These are phyloP conservation scores for Blastobotrys ciferrii DNA, from an alignment of 1,139 yeast species.

Conservation along the genomic window DNA sequence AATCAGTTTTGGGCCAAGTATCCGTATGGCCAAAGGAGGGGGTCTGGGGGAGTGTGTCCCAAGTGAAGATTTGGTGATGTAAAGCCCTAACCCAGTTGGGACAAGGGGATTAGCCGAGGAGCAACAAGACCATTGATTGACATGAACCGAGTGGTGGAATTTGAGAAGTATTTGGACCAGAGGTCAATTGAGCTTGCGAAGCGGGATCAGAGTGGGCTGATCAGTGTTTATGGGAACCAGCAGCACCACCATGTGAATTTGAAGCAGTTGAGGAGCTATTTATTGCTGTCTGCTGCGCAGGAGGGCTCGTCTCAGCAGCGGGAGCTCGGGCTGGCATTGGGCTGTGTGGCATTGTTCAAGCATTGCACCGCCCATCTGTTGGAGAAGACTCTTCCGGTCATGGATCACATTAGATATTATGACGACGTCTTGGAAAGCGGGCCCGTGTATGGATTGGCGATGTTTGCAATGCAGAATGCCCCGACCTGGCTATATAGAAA, in stretches of 20 bases:
- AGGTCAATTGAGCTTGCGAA: not conserved
- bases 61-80: not conserved
- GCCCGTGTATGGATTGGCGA: slow-evolving; percentile 26
- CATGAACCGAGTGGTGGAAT: slow-evolving; percentile 7
- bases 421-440: slow-evolving; percentile 29
- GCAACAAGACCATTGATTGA: not conserved
- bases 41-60: too few relatives aligned
- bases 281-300: not conserved
- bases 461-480: slow-evolving; percentile 29
- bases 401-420: slow-evolving; percentile 37
- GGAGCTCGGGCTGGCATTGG: slow-evolving; percentile 1
- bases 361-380: slow-evolving; percentile 27
- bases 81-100: slow-evolving; percentile 3
- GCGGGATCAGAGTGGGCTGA: not conserved
- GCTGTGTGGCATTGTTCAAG: not conserved
- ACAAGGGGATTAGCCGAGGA: not conserved
- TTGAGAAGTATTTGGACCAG: slow-evolving; percentile 2
- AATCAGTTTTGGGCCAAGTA: too few relatives aligned
- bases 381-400: slow-evolving; percentile 34
- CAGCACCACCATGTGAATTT: not conserved
- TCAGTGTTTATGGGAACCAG: not conserved
- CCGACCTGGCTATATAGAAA: slow-evolving; percentile 19
- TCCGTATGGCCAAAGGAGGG: too few relatives aligned
- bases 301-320: not conserved
- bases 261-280: not conserved